Percentiles rank a stretch among this genome's conserved stretches.
Evolutionary conservation across 768 basidiomycete genomes (phyloP).

Genomic region (Fomitopsis pulvina): DNA sequence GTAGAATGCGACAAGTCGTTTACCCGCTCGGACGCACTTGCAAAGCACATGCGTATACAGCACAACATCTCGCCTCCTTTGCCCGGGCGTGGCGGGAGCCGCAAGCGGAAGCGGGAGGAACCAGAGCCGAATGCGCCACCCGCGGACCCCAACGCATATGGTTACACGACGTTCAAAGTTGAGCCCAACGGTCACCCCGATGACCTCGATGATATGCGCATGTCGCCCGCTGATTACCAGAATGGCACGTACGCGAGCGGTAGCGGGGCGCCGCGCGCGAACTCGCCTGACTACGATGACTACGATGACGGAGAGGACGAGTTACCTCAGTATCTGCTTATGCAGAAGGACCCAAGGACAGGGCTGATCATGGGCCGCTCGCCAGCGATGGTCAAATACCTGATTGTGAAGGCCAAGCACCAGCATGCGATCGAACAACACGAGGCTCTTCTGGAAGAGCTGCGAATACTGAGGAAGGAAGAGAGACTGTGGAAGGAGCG

Average conservation of each 20-base stretch:
- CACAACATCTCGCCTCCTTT: constrained; percentile 73
- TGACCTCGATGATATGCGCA: constrained; percentile 34
- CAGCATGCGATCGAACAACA: constrained; percentile 63
- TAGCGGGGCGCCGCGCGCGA: constrained; percentile 14
- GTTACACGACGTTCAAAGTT: constrained; percentile 54
- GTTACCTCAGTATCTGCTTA: constrained; percentile 48
- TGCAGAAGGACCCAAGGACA: constrained; percentile 47
- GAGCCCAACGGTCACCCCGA: constrained; percentile 28
- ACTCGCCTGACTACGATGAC: constrained; percentile 22
- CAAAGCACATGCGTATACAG: constrained; percentile 88
- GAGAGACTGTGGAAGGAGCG: constrained; percentile 44
- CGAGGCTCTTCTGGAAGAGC: constrained; percentile 56
- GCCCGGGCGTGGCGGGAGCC: constrained; percentile 62
- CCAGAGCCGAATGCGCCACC: constrained; percentile 18
- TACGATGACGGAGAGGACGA: constrained; percentile 34
- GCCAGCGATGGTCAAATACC: constrained; percentile 67
- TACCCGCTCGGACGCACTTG: constrained; percentile 89
- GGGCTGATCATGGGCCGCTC: constrained; percentile 64
- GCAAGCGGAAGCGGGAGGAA: constrained; percentile 58
- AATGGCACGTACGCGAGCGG: constrained; percentile 25
- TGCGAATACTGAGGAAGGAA: constrained; percentile 48
- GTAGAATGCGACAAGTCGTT: constrained; percentile 93
- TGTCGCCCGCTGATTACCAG: constrained; percentile 21
- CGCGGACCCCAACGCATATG: constrained; percentile 10
- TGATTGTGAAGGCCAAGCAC: constrained; percentile 73